These are phyloP conservation scores for Turritis glabra DNA, from an alignment of 345 rosid species.

Conservation along the genomic window DNA sequence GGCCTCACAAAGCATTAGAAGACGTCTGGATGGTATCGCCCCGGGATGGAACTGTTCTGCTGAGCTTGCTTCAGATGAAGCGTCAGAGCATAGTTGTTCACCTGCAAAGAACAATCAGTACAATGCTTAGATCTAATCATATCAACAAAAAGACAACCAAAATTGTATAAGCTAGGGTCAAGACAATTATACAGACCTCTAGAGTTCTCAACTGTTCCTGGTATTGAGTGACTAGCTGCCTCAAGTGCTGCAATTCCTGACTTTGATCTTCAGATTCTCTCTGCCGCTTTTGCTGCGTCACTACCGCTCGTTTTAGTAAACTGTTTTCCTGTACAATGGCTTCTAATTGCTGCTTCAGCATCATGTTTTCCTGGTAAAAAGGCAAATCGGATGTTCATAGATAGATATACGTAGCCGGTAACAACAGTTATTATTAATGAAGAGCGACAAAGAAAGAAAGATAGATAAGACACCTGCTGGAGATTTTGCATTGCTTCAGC, in stretches of 20 bases:
- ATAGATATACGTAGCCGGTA: neutral
- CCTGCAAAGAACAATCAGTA: slow-evolving; percentile 33
- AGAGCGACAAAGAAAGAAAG: neutral
- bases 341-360: slow-evolving; percentile 73
- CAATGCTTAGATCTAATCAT: neutral
- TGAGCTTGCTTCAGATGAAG: slow-evolving; percentile 68
- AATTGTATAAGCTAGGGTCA: neutral
- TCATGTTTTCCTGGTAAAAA: slow-evolving; percentile 54
- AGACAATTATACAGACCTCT: slow-evolving; percentile 53
- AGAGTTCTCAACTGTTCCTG: slow-evolving; percentile 83
- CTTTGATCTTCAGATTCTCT: slow-evolving; percentile 59
- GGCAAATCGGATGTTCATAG: neutral
- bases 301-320: slow-evolving; percentile 74
- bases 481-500: slow-evolving; percentile 57
- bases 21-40: slow-evolving; percentile 80
- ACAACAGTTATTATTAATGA: neutral
- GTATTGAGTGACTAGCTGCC: slow-evolving; percentile 71
- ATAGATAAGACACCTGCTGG: slow-evolving; percentile 45
- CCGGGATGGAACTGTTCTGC: slow-evolving; percentile 53
- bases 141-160: neutral
- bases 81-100: slow-evolving; percentile 71
- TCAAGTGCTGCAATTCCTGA: slow-evolving; percentile 73
- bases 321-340: slow-evolving; percentile 68
- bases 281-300: slow-evolving; percentile 83
- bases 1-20: slow-evolving; percentile 41